Conservation (phyloP, 768 basidiomycete species). For the Mycena epipterygia region DNA sequence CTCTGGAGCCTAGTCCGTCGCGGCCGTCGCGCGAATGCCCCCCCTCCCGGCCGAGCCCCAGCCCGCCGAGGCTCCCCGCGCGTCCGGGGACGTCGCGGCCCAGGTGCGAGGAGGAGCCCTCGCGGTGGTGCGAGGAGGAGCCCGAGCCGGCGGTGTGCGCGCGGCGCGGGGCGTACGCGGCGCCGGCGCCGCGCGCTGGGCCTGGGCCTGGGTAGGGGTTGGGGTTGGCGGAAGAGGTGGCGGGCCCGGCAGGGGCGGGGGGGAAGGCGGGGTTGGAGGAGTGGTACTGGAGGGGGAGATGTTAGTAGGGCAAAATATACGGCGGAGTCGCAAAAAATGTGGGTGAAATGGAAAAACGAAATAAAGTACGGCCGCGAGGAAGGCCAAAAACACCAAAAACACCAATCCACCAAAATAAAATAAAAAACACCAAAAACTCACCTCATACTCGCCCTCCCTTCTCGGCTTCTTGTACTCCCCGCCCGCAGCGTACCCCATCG, state of each 20-base stretch:
- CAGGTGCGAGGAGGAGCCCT: neutral
- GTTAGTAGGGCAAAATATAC: neutral
- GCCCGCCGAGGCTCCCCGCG: neutral
- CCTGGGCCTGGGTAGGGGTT: neutral
- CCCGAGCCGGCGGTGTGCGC: neutral
- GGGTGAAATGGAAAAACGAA: slow-evolving; percentile 2
- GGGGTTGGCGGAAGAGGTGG: neutral
- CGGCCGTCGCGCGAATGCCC: neutral
- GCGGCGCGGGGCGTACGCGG: no score
- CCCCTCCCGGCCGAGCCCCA: neutral
- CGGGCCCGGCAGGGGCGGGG: no score
- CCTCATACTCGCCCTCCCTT: slow-evolving; percentile 13
- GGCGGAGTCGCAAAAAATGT: neutral
- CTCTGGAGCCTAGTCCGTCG: neutral
- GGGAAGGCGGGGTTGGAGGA: neutral
- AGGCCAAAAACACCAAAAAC: neutral
- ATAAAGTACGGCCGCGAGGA: neutral
- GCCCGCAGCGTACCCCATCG: neutral
- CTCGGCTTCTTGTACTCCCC: neutral
- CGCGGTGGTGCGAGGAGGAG: neutral
- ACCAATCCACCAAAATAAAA: no score
- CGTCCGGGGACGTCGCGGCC: neutral
- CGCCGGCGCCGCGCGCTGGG: neutral
- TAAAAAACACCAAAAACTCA: slow-evolving; percentile 25
- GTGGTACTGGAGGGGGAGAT: neutral